A percentile compares a stretch with the other conserved stretches of the same genome.
Conservation (phyloP, 2,329 filamentous ascomycete species). For the Fusarium agapanthi region DNA sequence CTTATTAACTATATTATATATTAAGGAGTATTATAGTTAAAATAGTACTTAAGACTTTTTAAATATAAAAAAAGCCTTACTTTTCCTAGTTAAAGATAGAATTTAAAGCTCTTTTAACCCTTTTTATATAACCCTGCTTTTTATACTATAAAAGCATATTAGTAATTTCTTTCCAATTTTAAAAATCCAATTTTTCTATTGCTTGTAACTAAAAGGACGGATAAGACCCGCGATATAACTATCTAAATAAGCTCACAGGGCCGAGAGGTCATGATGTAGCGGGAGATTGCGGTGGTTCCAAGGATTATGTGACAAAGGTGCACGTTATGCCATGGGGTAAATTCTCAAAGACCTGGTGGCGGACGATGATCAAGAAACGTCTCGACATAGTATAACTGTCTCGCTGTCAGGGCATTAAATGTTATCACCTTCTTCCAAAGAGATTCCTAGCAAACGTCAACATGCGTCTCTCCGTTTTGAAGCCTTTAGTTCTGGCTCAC, state of each 20-base stretch:
- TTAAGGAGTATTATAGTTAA: too few species aligned
- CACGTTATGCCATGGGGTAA: constrained; percentile 7
- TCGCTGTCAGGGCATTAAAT: not conserved
- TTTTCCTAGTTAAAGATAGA: too few species aligned
- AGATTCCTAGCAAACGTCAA: not conserved
- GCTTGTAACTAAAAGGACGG: not conserved
- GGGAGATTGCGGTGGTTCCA: constrained; percentile 11
- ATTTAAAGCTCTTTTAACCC: too few species aligned
- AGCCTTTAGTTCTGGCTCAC: constrained; percentile 5
- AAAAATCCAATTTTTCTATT: constrained; percentile 8
- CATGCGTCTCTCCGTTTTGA: constrained; percentile 14
- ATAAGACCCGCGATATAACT: constrained; percentile 4
- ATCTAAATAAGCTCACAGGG: constrained; percentile 3
- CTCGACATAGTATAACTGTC: not conserved
- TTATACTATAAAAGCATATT: not conserved
- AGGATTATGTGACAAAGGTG: not conserved
- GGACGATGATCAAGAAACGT: not conserved
- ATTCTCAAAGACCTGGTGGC: not conserved
- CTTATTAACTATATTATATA: too few species aligned
- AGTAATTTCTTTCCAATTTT: not conserved
- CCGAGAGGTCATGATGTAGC: not conserved
- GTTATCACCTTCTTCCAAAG: not conserved
- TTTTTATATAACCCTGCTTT: too few species aligned
- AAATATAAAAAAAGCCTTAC: too few species aligned
- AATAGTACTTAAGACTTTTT: too few species aligned